These are phyloP conservation scores for Galeopsis tetrahit DNA, from an alignment of 257 asterid genomes.

Conservation along the genomic window DNA sequence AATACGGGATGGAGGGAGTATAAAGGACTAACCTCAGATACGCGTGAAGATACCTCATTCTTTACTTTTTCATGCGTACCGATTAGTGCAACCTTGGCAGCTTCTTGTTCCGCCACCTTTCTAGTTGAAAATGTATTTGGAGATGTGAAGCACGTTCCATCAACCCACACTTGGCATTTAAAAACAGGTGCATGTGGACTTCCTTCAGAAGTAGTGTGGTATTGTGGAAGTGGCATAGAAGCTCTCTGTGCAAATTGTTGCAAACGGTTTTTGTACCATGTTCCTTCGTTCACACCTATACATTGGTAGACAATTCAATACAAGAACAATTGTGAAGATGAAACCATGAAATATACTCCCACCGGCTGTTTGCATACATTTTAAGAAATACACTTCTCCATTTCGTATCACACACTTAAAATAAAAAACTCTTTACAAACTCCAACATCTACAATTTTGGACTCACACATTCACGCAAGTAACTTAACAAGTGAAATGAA, in stretches of 20 bases:
- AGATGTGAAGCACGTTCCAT: slow-evolving; percentile 42
- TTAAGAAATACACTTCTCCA: no score
- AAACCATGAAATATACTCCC: not conserved
- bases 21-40: slow-evolving; percentile 46
- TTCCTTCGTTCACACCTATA: slow-evolving; percentile 25
- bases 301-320: not conserved
- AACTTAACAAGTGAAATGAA: no score
- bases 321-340: not conserved
- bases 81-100: slow-evolving; percentile 54
- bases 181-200: slow-evolving; percentile 40
- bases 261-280: slow-evolving; percentile 30
- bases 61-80: slow-evolving; percentile 43
- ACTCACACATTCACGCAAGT: no score
- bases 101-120: slow-evolving; percentile 61
- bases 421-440: no score
- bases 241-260: slow-evolving; percentile 35
- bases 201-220: slow-evolving; percentile 24
- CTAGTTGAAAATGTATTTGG: slow-evolving; percentile 35
- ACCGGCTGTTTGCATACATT: no score
- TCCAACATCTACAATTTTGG: no score
- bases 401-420: no score
- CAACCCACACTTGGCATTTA: slow-evolving; percentile 50
- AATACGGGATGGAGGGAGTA: no score
- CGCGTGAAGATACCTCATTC: slow-evolving; percentile 37
- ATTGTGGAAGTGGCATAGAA: slow-evolving; percentile 36